A percentile compares a stretch with the other conserved stretches of the same genome.
phyloP scores from a whole-genome alignment of 768 basidiomycete species.

The Antrodiella citrinella region DNA sequence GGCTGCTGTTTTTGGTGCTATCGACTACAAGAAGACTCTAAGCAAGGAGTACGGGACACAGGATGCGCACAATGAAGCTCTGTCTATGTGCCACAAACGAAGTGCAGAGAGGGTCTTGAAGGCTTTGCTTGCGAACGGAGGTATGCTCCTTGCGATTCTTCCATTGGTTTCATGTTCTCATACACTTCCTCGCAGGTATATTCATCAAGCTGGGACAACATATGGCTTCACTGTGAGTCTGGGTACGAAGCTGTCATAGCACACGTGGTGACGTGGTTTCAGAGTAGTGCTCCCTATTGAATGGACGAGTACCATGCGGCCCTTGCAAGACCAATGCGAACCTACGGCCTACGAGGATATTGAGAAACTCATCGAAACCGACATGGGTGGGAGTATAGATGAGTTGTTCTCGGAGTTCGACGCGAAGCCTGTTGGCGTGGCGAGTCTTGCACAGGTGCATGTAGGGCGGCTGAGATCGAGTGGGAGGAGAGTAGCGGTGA shows the following conservation, averaged over 20 bases:
- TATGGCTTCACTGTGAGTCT: slow-evolving; percentile 58
- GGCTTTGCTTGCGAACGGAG: slow-evolving; percentile 86
- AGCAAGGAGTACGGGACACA: slow-evolving; percentile 41
- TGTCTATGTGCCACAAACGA: slow-evolving; percentile 75
- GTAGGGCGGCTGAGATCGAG: slow-evolving; percentile 64
- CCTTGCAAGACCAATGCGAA: slow-evolving; percentile 87
- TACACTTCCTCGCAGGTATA: slow-evolving; percentile 38
- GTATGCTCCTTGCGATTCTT: slow-evolving; percentile 38
- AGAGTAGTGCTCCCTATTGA: slow-evolving; percentile 53
- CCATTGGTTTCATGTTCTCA: not conserved
- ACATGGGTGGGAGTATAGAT: slow-evolving; percentile 65
- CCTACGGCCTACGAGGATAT: slow-evolving; percentile 78
- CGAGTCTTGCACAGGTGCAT: slow-evolving; percentile 95
- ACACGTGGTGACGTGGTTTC: slow-evolving; percentile 19
- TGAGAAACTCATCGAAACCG: slow-evolving; percentile 65
- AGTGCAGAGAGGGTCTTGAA: slow-evolving; percentile 73
- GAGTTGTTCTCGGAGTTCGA: slow-evolving; percentile 85
- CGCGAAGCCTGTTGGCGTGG: slow-evolving; percentile 84
- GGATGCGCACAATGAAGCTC: slow-evolving; percentile 42
- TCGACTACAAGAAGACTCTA: slow-evolving; percentile 71
- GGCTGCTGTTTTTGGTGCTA: slow-evolving; percentile 52
- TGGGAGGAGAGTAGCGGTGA: slow-evolving; percentile 78
- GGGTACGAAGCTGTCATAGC: not conserved
- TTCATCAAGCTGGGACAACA: slow-evolving; percentile 90
- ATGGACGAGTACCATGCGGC: slow-evolving; percentile 52